Evolutionary conservation across 1,284 basidiomycete genomes (phyloP), one percentile per base, ranked within the genome.

Genomic region (Inonotus obliquus): DNA sequence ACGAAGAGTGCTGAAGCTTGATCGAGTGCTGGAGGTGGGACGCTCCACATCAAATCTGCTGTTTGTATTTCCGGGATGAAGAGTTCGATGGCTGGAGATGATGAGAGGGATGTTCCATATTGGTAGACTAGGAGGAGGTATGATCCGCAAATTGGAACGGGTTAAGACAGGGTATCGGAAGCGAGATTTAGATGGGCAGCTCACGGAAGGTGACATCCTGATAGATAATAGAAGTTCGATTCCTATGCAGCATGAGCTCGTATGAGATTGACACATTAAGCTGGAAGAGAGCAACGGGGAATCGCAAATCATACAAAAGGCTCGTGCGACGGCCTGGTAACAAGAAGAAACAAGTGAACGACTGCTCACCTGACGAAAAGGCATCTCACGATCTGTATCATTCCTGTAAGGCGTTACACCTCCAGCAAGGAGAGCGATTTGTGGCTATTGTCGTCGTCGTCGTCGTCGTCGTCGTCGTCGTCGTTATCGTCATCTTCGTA

Each of bases 191-290:
- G 17, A n/a, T n/a, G 19, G 48, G 21, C 25, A 17, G 47, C 60
- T 56, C 78, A 77, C 2, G 92, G 89, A 1, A 93, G 80, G 51
- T 80, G 76, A 74, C 89, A 92, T 63, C 92, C 92, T 0, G 91
- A 83, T 4, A 96, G 79, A 71, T 94, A 96, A 75, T 83, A 89
- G 73, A 96, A 96, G 75, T 96, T 96, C 67, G 88, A 89, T 75
- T 95, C 92, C 76, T 86, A 73, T 39, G 25, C 29, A 10, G 32
- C 44, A 38, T 39, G 17, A 7, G 32, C 4, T 38, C 32, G 44
- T 47, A 35, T 47, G 47, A 38, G n/a, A 23, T n/a, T 2, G 29
- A 25, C 13, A 27, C 45, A 29, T 7, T 13, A 27, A 14, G 17
- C 44, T 35, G n/a, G 21, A 32, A 51, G 11, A 19, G 7, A n/a